These are phyloP conservation scores for Blastomyces silverae DNA, from an alignment of 2,329 filamentous ascomycete genomes.

Conservation along the genomic window DNA sequence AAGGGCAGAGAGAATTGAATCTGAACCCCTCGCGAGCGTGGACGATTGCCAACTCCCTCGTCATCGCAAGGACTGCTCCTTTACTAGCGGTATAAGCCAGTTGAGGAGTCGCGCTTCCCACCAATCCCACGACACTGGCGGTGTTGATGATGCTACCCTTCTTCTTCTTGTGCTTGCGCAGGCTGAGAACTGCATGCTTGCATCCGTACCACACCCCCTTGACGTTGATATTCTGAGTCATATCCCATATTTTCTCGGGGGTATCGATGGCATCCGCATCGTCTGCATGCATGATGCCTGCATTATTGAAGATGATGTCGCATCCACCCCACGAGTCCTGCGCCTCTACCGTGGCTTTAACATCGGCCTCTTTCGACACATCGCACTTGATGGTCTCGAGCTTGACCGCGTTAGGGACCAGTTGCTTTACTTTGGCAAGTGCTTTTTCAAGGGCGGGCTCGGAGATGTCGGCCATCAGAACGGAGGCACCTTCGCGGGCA, in stretches of 20 bases:
- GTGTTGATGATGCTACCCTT: slow-evolving; percentile 85
- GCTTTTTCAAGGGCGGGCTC: slow-evolving; percentile 70
- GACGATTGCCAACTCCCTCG: slow-evolving; percentile 82
- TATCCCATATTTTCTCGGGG: slow-evolving; percentile 84
- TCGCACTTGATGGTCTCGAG: slow-evolving; percentile 64
- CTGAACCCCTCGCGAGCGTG: slow-evolving; percentile 83
- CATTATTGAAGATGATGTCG: slow-evolving; percentile 95
- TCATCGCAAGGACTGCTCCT: slow-evolving; percentile 84
- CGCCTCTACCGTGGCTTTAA: slow-evolving; percentile 65
- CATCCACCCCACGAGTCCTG: slow-evolving; percentile 80
- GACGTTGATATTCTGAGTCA: slow-evolving; percentile 90
- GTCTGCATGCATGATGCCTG: slow-evolving; percentile 87
- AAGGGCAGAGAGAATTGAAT: slow-evolving; percentile 87
- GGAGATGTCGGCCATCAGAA: slow-evolving; percentile 82
- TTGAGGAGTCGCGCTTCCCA: slow-evolving; percentile 81
- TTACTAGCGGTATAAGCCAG: slow-evolving; percentile 91
- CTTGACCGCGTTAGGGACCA: slow-evolving; percentile 56
- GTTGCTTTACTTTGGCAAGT: slow-evolving; percentile 63
- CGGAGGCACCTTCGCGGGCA: slow-evolving; percentile 75
- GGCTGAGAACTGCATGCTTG: slow-evolving; percentile 80
- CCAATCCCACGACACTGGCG: slow-evolving; percentile 77
- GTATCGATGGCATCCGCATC: slow-evolving; percentile 76
- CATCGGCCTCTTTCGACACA: slow-evolving; percentile 76
- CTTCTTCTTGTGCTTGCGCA: slow-evolving; percentile 73
- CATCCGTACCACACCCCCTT: slow-evolving; percentile 97